A percentile compares a stretch with the other conserved stretches of the same genome.
phyloP scores from a whole-genome alignment of 2,329 filamentous ascomycete genomes.

The Blastomyces parvus region DNA sequence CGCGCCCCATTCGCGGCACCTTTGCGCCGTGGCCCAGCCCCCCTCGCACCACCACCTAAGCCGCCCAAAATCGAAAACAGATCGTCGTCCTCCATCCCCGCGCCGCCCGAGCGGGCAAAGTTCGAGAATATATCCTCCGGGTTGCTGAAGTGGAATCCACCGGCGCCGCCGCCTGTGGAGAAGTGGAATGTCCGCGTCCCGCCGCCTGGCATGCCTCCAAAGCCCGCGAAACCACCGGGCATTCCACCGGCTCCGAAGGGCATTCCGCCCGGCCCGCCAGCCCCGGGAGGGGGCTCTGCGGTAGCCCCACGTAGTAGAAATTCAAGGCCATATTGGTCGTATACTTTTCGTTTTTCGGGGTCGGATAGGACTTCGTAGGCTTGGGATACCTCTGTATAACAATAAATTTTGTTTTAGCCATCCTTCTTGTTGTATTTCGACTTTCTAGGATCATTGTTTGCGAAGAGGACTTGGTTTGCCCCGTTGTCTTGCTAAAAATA shows the following conservation, averaged over 20 bases:
- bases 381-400: slow-evolving; percentile 68
- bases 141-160: slow-evolving; percentile 73
- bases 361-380: slow-evolving; percentile 97
- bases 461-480: neutral
- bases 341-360: slow-evolving; percentile 89
- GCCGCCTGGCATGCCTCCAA: slow-evolving; percentile 45
- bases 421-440: neutral
- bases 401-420: slow-evolving; percentile 13
- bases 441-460: neutral
- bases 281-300: slow-evolving; percentile 53
- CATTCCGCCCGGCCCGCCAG: slow-evolving; percentile 29
- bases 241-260: slow-evolving; percentile 47
- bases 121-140: slow-evolving; percentile 77
- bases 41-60: slow-evolving; percentile 38
- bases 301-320: slow-evolving; percentile 75
- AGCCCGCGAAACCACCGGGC: slow-evolving; percentile 44
- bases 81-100: slow-evolving; percentile 45
- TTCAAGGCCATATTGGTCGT: slow-evolving; percentile 90
- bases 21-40: slow-evolving; percentile 28
- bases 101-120: slow-evolving; percentile 57
- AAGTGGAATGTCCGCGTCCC: slow-evolving; percentile 39
- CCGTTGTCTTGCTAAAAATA: neutral
- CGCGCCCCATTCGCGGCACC: slow-evolving; percentile 23
- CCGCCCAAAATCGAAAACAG: slow-evolving; percentile 47
- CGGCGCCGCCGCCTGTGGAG: slow-evolving; percentile 43